Evolutionary conservation across 2,329 filamentous ascomycete species (phyloP).

Genomic region (Fusarium beomiforme): DNA sequence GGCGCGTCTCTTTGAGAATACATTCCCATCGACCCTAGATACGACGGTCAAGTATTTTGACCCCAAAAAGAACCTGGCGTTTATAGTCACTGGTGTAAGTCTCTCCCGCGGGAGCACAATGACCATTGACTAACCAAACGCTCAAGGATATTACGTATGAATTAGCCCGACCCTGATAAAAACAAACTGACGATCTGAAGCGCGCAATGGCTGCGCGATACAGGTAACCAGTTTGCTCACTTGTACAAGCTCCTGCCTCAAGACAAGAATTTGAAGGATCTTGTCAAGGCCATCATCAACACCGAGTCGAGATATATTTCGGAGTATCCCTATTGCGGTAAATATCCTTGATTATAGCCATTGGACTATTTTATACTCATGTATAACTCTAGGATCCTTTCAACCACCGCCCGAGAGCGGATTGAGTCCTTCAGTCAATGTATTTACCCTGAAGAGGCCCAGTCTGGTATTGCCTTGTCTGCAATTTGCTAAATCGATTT

Average conservation of each 20-base stretch:
- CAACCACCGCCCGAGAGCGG: slow-evolving; percentile 22
- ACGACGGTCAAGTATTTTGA: slow-evolving; percentile 29
- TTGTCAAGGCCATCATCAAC: slow-evolving; percentile 25
- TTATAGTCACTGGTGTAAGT: slow-evolving; percentile 20
- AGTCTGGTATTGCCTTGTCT: too few species aligned
- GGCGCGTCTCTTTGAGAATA: slow-evolving; percentile 23
- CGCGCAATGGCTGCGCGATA: slow-evolving; percentile 22
- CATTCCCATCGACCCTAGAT: slow-evolving; percentile 10
- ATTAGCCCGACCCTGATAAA: too few species aligned
- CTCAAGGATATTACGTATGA: slow-evolving; percentile 10
- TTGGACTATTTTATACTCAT: not conserved
- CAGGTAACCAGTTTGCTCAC: slow-evolving; percentile 20
- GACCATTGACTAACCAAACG: not conserved
- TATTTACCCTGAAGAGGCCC: not conserved
- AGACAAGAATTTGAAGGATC: slow-evolving; percentile 4
- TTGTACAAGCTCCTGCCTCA: slow-evolving; percentile 14
- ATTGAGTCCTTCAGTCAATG: slow-evolving; percentile 9
- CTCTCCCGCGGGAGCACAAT: accelerated
- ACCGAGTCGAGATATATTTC: slow-evolving; percentile 21
- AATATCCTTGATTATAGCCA: accelerated
- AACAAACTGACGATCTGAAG: not conserved
- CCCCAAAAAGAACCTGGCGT: not conserved
- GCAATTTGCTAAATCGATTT: not conserved
- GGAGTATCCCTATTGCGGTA: slow-evolving; percentile 21
- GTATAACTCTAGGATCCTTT: not conserved